Conservation (phyloP, 495 filamentous ascomycete species). For the Jackrogersella minutella region DNA sequence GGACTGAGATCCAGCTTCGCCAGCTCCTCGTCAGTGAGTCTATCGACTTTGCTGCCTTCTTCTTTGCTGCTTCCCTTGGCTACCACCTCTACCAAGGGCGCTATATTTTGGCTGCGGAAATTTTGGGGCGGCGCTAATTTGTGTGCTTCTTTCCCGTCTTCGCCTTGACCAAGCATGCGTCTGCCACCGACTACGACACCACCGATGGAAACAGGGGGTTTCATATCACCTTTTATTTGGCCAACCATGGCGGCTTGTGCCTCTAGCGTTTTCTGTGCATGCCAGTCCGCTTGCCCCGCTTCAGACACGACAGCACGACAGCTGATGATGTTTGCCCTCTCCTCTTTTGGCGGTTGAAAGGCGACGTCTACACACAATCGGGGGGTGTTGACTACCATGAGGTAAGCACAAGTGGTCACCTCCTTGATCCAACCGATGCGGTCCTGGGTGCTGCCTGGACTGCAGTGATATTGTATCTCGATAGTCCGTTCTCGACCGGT, state of each 20-base stretch:
- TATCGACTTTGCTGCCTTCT: slow-evolving; percentile 63
- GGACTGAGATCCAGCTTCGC: slow-evolving; percentile 74
- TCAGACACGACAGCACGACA: slow-evolving; percentile 76
- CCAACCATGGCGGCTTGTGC: slow-evolving; percentile 60
- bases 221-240: slow-evolving; percentile 43
- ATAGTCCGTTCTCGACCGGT: slow-evolving; percentile 85
- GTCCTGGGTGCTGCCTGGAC: slow-evolving; percentile 75
- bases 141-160: slow-evolving; percentile 53
- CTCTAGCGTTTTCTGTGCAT: slow-evolving; percentile 61
- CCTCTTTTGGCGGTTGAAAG: slow-evolving; percentile 85
- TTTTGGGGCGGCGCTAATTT: slow-evolving; percentile 50
- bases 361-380: slow-evolving; percentile 92
- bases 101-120: slow-evolving; percentile 35
- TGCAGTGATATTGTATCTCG: slow-evolving; percentile 93
- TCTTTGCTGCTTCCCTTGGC: slow-evolving; percentile 53
- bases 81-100: slow-evolving; percentile 46
- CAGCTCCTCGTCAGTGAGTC: slow-evolving; percentile 67
- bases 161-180: slow-evolving; percentile 52
- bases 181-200: slow-evolving; percentile 64
- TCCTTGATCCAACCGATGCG: slow-evolving; percentile 96
- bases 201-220: slow-evolving; percentile 52
- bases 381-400: slow-evolving; percentile 95
- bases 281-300: slow-evolving; percentile 64
- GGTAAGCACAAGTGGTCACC: slow-evolving; percentile 88
- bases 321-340: slow-evolving; percentile 77